A percentile compares a stretch with the other conserved stretches of the same genome.
Evolutionary conservation across 2,329 filamentous ascomycete species (phyloP).

Genomic region (Alternaria postmessia): DNA sequence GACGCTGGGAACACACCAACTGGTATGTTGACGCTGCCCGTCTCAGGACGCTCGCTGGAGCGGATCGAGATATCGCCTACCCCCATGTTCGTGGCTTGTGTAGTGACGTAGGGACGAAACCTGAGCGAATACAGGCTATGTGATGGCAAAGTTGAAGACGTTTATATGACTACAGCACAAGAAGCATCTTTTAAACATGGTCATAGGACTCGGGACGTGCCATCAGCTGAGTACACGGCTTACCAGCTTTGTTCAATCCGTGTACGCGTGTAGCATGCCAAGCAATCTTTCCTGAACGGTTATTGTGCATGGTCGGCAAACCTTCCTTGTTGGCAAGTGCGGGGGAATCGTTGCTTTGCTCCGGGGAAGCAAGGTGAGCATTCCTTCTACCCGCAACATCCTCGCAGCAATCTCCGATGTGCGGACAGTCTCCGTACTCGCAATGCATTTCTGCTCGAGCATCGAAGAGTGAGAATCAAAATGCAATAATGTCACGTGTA

Average conservation of each 20-base stretch:
- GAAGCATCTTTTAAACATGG: neutral
- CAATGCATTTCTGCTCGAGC: neutral
- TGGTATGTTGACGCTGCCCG: slow-evolving; percentile 65
- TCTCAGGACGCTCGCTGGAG: slow-evolving; percentile 57
- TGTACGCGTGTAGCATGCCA: slow-evolving; percentile 5
- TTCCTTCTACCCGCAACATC: slow-evolving; percentile 6
- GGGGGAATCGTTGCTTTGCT: slow-evolving; percentile 14
- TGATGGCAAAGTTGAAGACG: neutral
- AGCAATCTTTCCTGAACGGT: neutral
- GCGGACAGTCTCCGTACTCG: neutral
- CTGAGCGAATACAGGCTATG: neutral
- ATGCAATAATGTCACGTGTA: neutral
- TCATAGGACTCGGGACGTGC: neutral
- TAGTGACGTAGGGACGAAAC: neutral
- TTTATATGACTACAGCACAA: neutral
- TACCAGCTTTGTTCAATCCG: slow-evolving; percentile 12
- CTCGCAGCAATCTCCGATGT: slow-evolving; percentile 3
- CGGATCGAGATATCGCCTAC: slow-evolving; percentile 32
- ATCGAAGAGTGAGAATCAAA: neutral
- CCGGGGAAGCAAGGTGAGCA: slow-evolving; percentile 8
- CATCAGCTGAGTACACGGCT: slow-evolving; percentile 4
- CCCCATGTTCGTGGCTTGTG: slow-evolving; percentile 26
- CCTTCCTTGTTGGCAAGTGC: slow-evolving; percentile 18
- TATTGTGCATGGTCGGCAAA: slow-evolving; percentile 15
- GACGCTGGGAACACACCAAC: slow-evolving; percentile 56